A percentile compares a stretch with the other conserved stretches of the same genome.
Evolutionary conservation across 768 basidiomycete species (phyloP).

Genomic region (Boletus huronensis): DNA sequence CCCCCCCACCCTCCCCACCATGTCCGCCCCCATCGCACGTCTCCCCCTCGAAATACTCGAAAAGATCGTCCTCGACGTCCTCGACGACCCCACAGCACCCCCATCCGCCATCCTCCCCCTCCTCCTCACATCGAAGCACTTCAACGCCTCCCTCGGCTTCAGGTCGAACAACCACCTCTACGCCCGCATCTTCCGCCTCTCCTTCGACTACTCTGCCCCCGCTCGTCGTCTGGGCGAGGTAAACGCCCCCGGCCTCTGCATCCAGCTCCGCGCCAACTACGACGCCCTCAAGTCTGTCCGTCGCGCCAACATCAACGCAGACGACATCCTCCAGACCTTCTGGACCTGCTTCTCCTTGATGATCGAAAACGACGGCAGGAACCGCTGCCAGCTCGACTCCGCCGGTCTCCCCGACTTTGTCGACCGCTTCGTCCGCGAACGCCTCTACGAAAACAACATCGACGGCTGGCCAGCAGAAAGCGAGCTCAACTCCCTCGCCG

Average conservation of each 20-base stretch:
- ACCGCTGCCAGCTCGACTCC: constrained; percentile 51
- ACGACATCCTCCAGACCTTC: constrained; percentile 33
- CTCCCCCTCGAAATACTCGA: constrained; percentile 48
- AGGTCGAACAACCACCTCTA: constrained; percentile 38
- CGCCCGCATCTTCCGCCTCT: constrained; percentile 49
- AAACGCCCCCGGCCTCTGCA: constrained; percentile 36
- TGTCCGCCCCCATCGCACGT: constrained; percentile 23
- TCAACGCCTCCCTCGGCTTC: constrained; percentile 37
- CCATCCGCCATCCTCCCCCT: constrained; percentile 48
- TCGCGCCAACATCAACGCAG: constrained; percentile 33
- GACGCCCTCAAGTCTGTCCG: constrained; percentile 31
- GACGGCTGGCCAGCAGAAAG: constrained; percentile 60
- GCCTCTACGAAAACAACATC: constrained; percentile 40
- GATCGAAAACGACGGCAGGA: constrained; percentile 66
- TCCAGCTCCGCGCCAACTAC: constrained; percentile 40
- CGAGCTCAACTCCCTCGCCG: constrained; percentile 44
- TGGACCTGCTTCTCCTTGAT: constrained; percentile 53
- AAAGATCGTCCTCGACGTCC: constrained; percentile 48
- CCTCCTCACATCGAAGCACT: constrained; percentile 39
- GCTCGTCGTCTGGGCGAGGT: constrained; percentile 46
- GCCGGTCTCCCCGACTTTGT: constrained; percentile 49
- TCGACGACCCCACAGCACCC: background rate
- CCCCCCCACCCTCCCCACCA: constrained; percentile 9
- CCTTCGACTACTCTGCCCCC: constrained; percentile 55
- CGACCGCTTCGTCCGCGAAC: constrained; percentile 41